Conservation (phyloP, 257 asterid genomes). For the Fraxinus cuspidata region DNA sequence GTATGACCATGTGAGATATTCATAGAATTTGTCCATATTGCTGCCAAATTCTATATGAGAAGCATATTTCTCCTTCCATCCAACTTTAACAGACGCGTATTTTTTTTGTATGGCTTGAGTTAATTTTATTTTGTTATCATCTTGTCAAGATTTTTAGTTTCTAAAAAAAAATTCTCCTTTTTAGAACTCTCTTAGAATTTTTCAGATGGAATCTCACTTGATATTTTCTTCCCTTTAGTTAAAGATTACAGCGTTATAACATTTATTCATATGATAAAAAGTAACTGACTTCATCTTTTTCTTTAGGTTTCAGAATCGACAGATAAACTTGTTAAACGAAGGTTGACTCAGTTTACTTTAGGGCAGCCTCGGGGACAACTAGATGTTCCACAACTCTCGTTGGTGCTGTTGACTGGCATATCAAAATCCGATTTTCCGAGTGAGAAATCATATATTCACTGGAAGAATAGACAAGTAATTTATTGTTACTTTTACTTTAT, state of each 20-base stretch:
- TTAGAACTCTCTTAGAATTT: not conserved
- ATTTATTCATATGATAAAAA: conserved; percentile 19
- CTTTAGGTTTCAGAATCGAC: conserved; percentile 80
- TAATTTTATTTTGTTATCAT: not conserved
- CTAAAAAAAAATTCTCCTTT: not conserved
- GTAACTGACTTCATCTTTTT: conserved; percentile 33
- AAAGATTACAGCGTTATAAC: not conserved
- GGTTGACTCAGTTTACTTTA: conserved; percentile 57
- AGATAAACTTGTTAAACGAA: conserved; percentile 65
- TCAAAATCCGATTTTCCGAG: conserved; percentile 72
- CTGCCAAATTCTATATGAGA: not conserved
- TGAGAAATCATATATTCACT: conserved; percentile 68
- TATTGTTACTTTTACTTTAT: conserved; percentile 1
- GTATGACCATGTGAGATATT: not conserved
- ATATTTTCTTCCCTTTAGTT: not conserved
- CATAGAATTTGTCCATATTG: not conserved
- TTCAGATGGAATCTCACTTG: not conserved
- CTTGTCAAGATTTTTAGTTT: conserved; percentile 15
- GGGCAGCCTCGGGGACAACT: conserved; percentile 60
- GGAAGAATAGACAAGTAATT: conserved; percentile 89
- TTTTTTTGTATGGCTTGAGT: conserved; percentile 11
- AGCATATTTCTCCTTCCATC: not conserved
- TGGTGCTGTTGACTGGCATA: conserved; percentile 80
- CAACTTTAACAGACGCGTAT: not conserved
- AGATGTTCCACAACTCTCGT: conserved; percentile 73